Percentiles rank a stretch among this genome's conserved stretches.
Conservation (phyloP, 345 rosid genomes). For the Eucalyptus erythrocorys region DNA sequence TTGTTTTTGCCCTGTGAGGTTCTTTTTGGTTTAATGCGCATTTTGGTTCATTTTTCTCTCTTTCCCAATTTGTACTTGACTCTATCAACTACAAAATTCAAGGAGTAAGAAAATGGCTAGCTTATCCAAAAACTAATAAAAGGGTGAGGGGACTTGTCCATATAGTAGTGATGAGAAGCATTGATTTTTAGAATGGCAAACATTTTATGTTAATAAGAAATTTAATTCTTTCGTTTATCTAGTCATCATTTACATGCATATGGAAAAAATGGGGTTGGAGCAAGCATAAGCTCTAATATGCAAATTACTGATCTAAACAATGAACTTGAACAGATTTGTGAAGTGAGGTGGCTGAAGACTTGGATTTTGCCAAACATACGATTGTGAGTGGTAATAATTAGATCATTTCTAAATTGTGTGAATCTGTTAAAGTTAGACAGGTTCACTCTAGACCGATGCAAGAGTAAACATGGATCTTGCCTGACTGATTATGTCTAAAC, state of each 20-base stretch:
- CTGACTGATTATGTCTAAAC: background rate
- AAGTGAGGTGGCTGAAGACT: background rate
- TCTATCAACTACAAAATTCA: background rate
- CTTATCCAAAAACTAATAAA: background rate
- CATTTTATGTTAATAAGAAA: background rate
- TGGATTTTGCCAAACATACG: background rate
- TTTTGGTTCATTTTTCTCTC: background rate
- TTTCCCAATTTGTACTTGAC: background rate
- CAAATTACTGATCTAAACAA: background rate
- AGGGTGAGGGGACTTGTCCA: background rate
- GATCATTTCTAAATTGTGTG: background rate
- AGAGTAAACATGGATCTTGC: background rate
- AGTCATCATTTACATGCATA: background rate
- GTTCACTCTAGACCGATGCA: background rate
- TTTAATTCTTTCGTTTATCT: background rate
- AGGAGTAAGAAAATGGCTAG: background rate
- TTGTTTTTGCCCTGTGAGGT: background rate
- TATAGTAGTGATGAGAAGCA: background rate
- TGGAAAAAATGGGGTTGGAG: background rate
- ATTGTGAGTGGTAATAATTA: background rate
- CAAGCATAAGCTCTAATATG: background rate
- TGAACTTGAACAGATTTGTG: background rate
- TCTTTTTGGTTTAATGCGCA: background rate
- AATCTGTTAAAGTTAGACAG: background rate
- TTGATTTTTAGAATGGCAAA: background rate